A percentile compares a stretch with the other conserved stretches of the same genome.
These are phyloP conservation scores for Madurella mycetomatis DNA, from an alignment of 2,329 filamentous ascomycete species.

Conservation along the genomic window DNA sequence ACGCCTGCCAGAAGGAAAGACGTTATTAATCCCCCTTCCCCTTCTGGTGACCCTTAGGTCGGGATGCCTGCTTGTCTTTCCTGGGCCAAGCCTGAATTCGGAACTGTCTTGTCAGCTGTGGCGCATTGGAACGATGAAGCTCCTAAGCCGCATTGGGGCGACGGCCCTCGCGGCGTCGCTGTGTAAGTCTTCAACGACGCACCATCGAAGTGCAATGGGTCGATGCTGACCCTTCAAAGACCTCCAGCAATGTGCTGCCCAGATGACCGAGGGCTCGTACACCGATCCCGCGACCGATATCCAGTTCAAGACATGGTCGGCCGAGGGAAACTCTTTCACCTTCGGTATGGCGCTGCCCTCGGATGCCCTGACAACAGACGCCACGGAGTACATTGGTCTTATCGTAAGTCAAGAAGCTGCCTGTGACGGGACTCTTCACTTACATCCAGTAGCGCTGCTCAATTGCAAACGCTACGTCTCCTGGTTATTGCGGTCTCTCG, in stretches of 20 bases:
- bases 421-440: conserved; percentile 4
- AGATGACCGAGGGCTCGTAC: conserved; percentile 22
- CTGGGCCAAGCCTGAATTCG: conserved; percentile 14
- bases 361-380: conserved; percentile 42
- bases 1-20: background rate
- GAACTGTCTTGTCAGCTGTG: conserved; percentile 14
- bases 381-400: conserved; percentile 56
- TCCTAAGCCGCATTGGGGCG: conserved; percentile 22
- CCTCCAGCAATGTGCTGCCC: conserved; percentile 21
- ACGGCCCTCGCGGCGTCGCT: conserved; percentile 24
- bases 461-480: conserved; percentile 40
- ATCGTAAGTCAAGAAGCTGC: conserved; percentile 36
- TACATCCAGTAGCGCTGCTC: conserved; percentile 39
- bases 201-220: background rate
- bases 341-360: conserved; percentile 53
- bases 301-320: conserved; percentile 24
- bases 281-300: conserved; percentile 24
- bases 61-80: conserved; percentile 17
- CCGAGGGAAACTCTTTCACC: conserved; percentile 19
- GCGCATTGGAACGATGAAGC: conserved; percentile 24
- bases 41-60: background rate
- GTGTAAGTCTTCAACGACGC: conserved; percentile 18
- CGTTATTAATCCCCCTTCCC: conserved; percentile 19
- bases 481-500: conserved; percentile 56
- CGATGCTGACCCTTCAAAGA: conserved; percentile 10